Evolutionary conservation across 768 basidiomycete species (phyloP).

Genomic region (Gloeopeniophorella convolvens): DNA sequence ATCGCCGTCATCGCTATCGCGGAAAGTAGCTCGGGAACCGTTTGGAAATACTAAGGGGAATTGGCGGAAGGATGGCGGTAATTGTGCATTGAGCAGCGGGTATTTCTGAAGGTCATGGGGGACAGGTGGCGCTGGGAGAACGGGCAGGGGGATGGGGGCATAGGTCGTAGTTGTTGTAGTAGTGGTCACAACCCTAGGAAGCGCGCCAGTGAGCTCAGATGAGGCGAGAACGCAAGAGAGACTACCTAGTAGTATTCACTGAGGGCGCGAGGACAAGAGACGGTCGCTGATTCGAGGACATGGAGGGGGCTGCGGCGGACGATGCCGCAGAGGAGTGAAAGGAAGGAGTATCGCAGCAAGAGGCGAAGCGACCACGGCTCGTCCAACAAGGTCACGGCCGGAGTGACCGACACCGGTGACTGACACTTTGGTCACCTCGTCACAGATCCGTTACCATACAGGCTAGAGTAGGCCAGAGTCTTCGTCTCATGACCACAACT

Average conservation of each 20-base stretch:
- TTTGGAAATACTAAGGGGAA: constrained; percentile 80
- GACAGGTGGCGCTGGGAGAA: constrained; percentile 60
- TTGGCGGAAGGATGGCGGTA: constrained; percentile 66
- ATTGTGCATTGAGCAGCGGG: constrained; percentile 65
- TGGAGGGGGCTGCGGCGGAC: constrained; percentile 31
- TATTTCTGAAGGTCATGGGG: constrained; percentile 78
- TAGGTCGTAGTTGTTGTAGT: constrained; percentile 87
- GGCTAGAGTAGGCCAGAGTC: too few species aligned
- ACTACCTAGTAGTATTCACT: constrained; percentile 79
- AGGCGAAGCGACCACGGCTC: background rate
- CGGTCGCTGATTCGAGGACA: constrained; percentile 61
- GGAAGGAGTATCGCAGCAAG: constrained; percentile 9
- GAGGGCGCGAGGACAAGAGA: constrained; percentile 70
- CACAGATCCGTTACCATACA: too few species aligned
- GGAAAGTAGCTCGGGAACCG: constrained; percentile 74
- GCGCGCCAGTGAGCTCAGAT: constrained; percentile 1
- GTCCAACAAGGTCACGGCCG: background rate
- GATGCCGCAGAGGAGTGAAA: constrained; percentile 24
- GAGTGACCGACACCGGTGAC: too few species aligned
- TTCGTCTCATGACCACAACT: too few species aligned
- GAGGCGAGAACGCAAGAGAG: constrained; percentile 13
- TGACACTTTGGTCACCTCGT: too few species aligned
- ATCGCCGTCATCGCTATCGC: constrained; percentile 51
- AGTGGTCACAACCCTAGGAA: constrained; percentile 74
- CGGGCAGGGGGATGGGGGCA: constrained; percentile 78